Evolutionary conservation across 1,284 basidiomycete genomes (phyloP).

Genomic region (Ustilago cynodontis): DNA sequence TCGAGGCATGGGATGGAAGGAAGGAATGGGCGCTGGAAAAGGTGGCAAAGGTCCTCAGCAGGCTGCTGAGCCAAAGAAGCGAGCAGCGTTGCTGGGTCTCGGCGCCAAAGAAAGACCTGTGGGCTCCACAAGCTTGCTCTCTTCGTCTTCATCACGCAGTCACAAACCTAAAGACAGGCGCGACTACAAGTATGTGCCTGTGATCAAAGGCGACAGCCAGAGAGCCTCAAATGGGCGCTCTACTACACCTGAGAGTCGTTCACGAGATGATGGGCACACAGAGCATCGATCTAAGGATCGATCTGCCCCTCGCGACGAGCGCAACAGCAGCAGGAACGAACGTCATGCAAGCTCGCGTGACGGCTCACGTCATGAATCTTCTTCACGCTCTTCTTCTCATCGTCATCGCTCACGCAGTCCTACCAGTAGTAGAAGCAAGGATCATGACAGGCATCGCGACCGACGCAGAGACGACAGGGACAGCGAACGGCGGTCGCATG

Average conservation of each 20-base stretch:
- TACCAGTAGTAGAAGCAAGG: constrained; percentile 16
- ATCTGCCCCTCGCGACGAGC: constrained; percentile 28
- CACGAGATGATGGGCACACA: constrained; percentile 29
- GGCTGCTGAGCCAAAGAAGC: constrained; percentile 60
- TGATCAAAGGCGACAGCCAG: constrained; percentile 75
- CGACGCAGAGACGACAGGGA: constrained; percentile 23
- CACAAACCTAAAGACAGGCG: constrained; percentile 70
- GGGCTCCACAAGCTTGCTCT: constrained; percentile 6
- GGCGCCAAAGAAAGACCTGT: constrained; percentile 63
- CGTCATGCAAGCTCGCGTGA: constrained; percentile 41
- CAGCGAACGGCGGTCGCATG: constrained; percentile 13
- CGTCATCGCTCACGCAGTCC: constrained; percentile 30
- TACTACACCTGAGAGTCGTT: neutral
- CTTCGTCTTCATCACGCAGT: constrained; percentile 71
- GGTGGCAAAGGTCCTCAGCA: constrained; percentile 56
- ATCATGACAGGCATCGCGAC: constrained; percentile 45
- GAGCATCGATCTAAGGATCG: constrained; percentile 14
- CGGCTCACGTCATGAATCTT: constrained; percentile 11
- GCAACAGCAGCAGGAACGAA: constrained; percentile 45
- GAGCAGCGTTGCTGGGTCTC: constrained; percentile 62
- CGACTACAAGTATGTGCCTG: constrained; percentile 81
- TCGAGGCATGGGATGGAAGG: constrained; percentile 96
- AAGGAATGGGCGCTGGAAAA: constrained; percentile 77
- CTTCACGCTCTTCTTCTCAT: constrained; percentile 26
- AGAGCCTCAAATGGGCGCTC: constrained; percentile 8